Base-by-base conservation (phyloP, 257 asterid genomes). In the Rhazya stricta region DNA sequence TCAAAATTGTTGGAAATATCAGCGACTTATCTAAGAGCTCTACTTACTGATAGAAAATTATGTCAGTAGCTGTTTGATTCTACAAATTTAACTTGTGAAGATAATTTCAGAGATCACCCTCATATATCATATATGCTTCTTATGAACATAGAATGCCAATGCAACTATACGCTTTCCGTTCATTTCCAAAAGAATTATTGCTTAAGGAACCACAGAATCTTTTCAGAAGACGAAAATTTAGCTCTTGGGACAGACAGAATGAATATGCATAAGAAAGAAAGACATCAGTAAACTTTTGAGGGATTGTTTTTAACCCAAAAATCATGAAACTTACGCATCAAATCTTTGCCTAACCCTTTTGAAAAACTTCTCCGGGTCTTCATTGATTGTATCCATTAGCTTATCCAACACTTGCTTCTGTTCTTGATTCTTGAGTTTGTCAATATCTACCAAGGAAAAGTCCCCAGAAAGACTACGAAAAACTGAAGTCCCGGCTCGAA, bases 311-410 rank as follows among this genome's bases (percentile, higher is more conserved):
- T 1, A 18, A 3, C 21, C n/a, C 62, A 1, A 54, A n/a, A 23
- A 54, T 25, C 11, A 7, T 15, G 23, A 8, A 39, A 78, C 98
- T 88, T 86, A 92, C 98, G 80, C 86, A 73, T 89, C 93, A 71
- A 92, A 92, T 92, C 98, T 86, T 79, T 74, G 82, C 85, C 92
- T 88, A 66, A 89, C 96, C 83, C 91, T 88, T 34, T 39, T 29
- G 68, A 91, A 89, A 78, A 91, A 86, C 76, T 80, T 68, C 81
- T 86, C 94, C 32, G 82, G 71, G 74, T 92, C 93, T 46, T 80
- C 94, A 70, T 84, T 82, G 71, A 91, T 84, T 4, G 84, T 83
- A 72, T 65, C 46, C 71, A 87, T 82, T 83, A 92, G 29, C 84
- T 76, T 87, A 46, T 89, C 96, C 88, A 91, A 62, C 27, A 89